Evolutionary conservation across 805 yeast species (phyloP).

Genomic region (Kodamaea sagamina): DNA sequence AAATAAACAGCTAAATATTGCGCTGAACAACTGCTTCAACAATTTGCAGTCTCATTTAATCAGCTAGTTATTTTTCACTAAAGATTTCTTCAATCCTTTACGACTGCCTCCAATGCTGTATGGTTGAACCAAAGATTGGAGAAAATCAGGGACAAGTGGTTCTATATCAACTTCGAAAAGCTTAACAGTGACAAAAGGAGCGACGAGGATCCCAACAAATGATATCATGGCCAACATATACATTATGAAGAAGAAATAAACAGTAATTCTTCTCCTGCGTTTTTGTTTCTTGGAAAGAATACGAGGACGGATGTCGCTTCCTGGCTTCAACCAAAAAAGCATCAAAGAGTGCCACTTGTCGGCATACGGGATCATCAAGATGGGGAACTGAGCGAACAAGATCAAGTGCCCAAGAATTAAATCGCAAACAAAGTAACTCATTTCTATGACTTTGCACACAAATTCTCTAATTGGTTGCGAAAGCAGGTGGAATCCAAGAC

Average conservation of each 20-base stretch:
- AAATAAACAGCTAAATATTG: not conserved
- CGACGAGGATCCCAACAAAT: slow-evolving; percentile 35
- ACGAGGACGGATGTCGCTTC: slow-evolving; percentile 49
- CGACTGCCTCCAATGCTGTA: slow-evolving; percentile 23
- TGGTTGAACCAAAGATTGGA: slow-evolving; percentile 46
- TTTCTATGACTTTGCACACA: slow-evolving; percentile 62
- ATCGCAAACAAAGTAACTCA: slow-evolving; percentile 69
- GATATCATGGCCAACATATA: slow-evolving; percentile 31
- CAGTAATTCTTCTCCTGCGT: slow-evolving; percentile 37
- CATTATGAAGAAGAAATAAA: slow-evolving; percentile 34
- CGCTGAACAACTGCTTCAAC: no score
- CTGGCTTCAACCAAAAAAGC: slow-evolving; percentile 68
- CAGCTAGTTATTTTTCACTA: slow-evolving; percentile 10
- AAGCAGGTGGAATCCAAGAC: slow-evolving; percentile 60
- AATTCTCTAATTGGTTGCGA: slow-evolving; percentile 68
- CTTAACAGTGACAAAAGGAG: slow-evolving; percentile 41
- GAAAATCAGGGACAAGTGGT: slow-evolving; percentile 40
- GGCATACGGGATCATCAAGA: slow-evolving; percentile 61
- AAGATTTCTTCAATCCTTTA: slow-evolving; percentile 38
- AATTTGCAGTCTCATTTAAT: no score
- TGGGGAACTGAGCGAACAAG: slow-evolving; percentile 58
- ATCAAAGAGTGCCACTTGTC: slow-evolving; percentile 68
- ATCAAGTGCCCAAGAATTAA: slow-evolving; percentile 59
- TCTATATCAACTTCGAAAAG: slow-evolving; percentile 42
- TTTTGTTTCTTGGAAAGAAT: slow-evolving; percentile 46